Evolutionary conservation across 768 basidiomycete genomes (phyloP), one percentile per base, ranked within the genome.

Genomic region (Amanita pallidorosea): DNA sequence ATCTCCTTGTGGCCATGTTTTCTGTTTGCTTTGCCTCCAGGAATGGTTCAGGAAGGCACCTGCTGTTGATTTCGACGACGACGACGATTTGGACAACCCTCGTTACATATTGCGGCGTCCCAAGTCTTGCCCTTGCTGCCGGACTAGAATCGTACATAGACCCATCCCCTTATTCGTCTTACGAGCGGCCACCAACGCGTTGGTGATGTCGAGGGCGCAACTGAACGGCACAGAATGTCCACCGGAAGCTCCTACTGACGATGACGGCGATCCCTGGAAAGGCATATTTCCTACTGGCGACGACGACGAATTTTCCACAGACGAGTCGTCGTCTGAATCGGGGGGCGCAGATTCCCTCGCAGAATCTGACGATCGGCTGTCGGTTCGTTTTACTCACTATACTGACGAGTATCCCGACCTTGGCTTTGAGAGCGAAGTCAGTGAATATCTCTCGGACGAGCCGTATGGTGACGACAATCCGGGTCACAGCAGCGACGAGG

Each of bases 11-110:
- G 86, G 86, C 1, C 86, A 88, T 56, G 74, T 85, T n/a, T 68
- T 85, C n/a, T 88, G 86, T 51, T 71, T 83, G 23, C 56, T 59
- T 2, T 88, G 86, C 57, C 75, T 88, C 7, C 81, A 85, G 62
- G 79, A 81, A 56, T 88, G 86, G 86, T 88, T 88, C 66, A 75
- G 78, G 53, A 74, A 77, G 47, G 83, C 84, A 3, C 84, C 85
- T 3, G 65, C 69, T 0, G 54, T 57, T 11, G 60, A 68, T 37
- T 65, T 71, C 40, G 57, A 62, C 9, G 67, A 70, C 13, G 65
- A 35, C 0, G 46, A 47, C 2, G 46, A 71, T 17, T 51, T 62
- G 25, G 63, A 68, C 15, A 66, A 72, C 45, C 63, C 68, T 9
- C 62, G 67, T 40, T 76, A 77, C 55, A 63, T 83, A 23, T 60